Conservation (phyloP, 441 rosid species). For the Jatropha podagrica region DNA sequence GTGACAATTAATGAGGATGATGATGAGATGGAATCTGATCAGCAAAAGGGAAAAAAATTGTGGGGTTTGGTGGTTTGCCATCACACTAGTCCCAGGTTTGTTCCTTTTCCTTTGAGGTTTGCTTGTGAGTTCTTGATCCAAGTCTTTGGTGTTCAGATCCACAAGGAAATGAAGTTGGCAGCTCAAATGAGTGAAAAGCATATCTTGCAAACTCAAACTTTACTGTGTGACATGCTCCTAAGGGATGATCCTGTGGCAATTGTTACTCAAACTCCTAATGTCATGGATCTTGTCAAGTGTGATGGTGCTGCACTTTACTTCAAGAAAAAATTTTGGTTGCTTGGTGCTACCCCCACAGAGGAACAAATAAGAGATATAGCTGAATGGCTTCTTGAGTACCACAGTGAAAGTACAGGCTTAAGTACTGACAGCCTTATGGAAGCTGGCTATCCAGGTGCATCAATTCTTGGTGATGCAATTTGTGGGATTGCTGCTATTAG, state of each 20-base stretch:
- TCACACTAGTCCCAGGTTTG: constrained; percentile 67
- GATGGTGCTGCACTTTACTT: constrained; percentile 81
- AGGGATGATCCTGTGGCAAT: constrained; percentile 80
- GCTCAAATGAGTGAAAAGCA: constrained; percentile 66
- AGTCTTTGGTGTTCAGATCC: constrained; percentile 70
- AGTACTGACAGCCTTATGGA: constrained; percentile 85
- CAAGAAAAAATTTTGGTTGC: constrained; percentile 57
- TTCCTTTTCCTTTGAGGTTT: constrained; percentile 77
- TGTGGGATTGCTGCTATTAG: constrained; percentile 73
- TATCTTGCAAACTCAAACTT: constrained; percentile 62
- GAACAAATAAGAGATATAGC: constrained; percentile 61
- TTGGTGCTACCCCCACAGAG: constrained; percentile 76
- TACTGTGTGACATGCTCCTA: constrained; percentile 86
- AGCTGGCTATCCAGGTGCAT: constrained; percentile 80
- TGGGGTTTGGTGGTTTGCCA: constrained; percentile 97
- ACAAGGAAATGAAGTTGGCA: constrained; percentile 72
- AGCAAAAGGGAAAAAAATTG: constrained; percentile 49
- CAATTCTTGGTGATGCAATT: constrained; percentile 60
- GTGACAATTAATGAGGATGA: constrained; percentile 68
- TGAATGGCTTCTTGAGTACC: constrained; percentile 66
- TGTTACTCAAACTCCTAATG: constrained; percentile 68
- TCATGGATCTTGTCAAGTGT: constrained; percentile 84
- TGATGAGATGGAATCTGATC: constrained; percentile 42
- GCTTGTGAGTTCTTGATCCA: constrained; percentile 87
- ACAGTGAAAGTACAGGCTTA: constrained; percentile 61